A percentile compares a stretch with the other conserved stretches of the same genome.
Evolutionary conservation across 75 land plant genomes (phyloP).

Genomic region (Sequoia sempervirens): DNA sequence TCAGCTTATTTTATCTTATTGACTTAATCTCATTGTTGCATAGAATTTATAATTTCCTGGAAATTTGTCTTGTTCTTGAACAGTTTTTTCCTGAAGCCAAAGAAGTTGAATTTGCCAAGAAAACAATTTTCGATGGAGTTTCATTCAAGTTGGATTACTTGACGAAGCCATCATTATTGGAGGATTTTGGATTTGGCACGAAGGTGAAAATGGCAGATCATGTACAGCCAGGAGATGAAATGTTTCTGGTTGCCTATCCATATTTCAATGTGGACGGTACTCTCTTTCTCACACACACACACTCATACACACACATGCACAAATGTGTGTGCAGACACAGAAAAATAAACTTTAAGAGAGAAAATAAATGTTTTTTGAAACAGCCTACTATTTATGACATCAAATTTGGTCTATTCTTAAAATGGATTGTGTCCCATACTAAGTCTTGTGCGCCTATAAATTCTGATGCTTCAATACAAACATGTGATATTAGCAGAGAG

Average conservation of each 20-base stretch:
- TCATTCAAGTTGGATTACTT: slow-evolving; percentile 85
- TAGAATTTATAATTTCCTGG: neutral
- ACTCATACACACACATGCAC: neutral
- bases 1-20: neutral
- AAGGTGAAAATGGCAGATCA: slow-evolving; percentile 84
- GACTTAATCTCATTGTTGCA: neutral
- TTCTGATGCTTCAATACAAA: neutral
- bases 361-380: neutral
- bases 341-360: neutral
- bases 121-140: slow-evolving; percentile 63
- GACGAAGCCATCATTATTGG: slow-evolving; percentile 88
- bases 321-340: neutral
- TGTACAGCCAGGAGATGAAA: slow-evolving; percentile 72
- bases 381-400: neutral
- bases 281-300: neutral
- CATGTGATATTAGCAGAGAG: neutral
- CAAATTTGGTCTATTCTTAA: neutral
- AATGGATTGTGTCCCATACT: neutral
- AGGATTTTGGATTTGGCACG: slow-evolving; percentile 83
- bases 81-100: slow-evolving; percentile 95
- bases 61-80: neutral
- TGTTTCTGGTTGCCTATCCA: slow-evolving; percentile 85
- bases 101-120: slow-evolving; percentile 81
- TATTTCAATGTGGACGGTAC: slow-evolving; percentile 95
- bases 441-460: neutral